Conservation (phyloP, 2,329 filamentous ascomycete species). For the Achaetomium macrosporum region DNA sequence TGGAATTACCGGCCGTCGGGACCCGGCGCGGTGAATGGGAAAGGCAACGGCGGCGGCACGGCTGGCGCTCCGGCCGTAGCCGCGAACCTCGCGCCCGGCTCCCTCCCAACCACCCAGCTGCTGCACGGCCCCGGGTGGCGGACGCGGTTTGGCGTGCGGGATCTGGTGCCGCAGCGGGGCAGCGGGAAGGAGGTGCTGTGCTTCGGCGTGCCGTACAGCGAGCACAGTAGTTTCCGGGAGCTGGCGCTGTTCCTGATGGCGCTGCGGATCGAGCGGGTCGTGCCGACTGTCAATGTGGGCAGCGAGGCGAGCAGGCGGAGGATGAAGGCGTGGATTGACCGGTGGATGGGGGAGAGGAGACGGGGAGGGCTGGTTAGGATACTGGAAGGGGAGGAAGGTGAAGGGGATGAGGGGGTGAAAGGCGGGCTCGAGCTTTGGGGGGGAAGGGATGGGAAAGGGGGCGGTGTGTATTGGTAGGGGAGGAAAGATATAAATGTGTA, state of each 20-base stretch:
- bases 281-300: slow-evolving; percentile 85
- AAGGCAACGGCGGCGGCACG: not conserved
- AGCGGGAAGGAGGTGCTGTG: slow-evolving; percentile 77
- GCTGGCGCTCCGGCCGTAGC: slow-evolving; percentile 44
- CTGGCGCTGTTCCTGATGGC: slow-evolving; percentile 89
- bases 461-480: slow-evolving; percentile 36
- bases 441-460: slow-evolving; percentile 36
- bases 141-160: slow-evolving; percentile 61
- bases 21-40: not conserved
- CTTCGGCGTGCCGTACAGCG: slow-evolving; percentile 91
- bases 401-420: slow-evolving; percentile 33
- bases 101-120: slow-evolving; percentile 44
- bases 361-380: slow-evolving; percentile 48
- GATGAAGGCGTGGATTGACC: slow-evolving; percentile 61
- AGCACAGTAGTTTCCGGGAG: slow-evolving; percentile 93
- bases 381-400: slow-evolving; percentile 33
- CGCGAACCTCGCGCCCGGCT: slow-evolving; percentile 44
- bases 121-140: slow-evolving; percentile 65
- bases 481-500: no score
- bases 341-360: slow-evolving; percentile 54
- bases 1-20: slow-evolving; percentile 80
- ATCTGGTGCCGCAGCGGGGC: slow-evolving; percentile 76
- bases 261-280: slow-evolving; percentile 77
- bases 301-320: slow-evolving; percentile 50
- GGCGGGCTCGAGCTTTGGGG: slow-evolving; percentile 34